Evolutionary conservation across 768 basidiomycete genomes (phyloP).

Genomic region (Amanita brunnescens): DNA sequence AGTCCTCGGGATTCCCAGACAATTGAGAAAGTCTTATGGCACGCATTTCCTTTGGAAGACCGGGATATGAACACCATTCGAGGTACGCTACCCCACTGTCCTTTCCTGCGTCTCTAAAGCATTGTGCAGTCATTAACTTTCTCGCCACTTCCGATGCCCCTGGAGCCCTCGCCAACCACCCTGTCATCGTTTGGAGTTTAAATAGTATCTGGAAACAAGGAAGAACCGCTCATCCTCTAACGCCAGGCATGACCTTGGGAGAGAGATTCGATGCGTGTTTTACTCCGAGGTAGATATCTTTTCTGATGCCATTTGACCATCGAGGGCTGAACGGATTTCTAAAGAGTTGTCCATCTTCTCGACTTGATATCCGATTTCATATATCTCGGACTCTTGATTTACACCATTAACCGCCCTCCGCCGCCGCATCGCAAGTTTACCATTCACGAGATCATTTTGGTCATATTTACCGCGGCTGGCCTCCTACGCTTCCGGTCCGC

Average conservation of each 20-base stretch:
- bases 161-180: constrained; percentile 30
- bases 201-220: constrained; percentile 32
- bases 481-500: constrained; percentile 24
- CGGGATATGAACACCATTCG: constrained; percentile 14
- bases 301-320: neutral
- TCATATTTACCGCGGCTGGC: constrained; percentile 30
- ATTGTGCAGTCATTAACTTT: constrained; percentile 33
- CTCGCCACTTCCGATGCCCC: constrained; percentile 24
- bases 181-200: constrained; percentile 30
- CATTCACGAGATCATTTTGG: constrained; percentile 29
- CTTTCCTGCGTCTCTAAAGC: constrained; percentile 1
- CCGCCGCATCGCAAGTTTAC: constrained; percentile 15
- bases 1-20: constrained; percentile 31
- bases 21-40: constrained; percentile 43
- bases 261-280: constrained; percentile 26
- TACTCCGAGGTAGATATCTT: constrained; percentile 34
- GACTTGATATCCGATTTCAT: constrained; percentile 25
- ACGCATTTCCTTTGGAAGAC: constrained; percentile 27
- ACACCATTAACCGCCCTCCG: constrained; percentile 36
- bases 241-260: neutral
- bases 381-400: constrained; percentile 33
- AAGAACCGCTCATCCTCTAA: neutral
- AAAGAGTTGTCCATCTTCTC: constrained; percentile 35
- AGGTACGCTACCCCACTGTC: constrained; percentile 17
- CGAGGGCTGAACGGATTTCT: neutral